Evolutionary conservation across 225 moss, liverwort and hornwort genomes (phyloP).

Genomic region (Sphagnum tenellum): DNA sequence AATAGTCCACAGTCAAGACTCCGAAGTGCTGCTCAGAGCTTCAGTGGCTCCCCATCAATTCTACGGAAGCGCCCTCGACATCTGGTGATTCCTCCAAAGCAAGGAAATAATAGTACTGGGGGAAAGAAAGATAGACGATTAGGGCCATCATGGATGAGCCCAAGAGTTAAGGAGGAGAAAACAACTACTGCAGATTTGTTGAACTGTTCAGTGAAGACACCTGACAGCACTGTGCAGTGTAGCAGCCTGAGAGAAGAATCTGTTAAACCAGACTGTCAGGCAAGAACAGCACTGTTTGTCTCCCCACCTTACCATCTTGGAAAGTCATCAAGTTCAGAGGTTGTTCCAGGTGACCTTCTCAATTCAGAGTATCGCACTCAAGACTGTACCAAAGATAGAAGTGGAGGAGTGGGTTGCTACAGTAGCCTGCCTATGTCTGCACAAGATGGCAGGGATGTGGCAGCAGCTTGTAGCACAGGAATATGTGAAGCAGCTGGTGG

Average conservation of each 20-base stretch:
- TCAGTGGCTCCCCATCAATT: conserved; percentile 93
- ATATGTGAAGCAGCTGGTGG: conserved; percentile 15
- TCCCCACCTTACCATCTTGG: conserved; percentile 66
- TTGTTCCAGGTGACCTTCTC: conserved; percentile 15
- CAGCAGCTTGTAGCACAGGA: conserved; percentile 15
- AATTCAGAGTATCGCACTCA: conserved; percentile 13
- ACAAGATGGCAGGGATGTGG: conserved; percentile 50
- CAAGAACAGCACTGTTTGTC: conserved; percentile 58
- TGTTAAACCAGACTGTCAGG: conserved; percentile 31
- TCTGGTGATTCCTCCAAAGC: conserved; percentile 21
- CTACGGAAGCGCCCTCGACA: conserved; percentile 82
- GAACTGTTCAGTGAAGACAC: too few relatives aligned
- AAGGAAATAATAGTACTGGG: neutral
- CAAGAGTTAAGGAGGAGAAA: too few relatives aligned
- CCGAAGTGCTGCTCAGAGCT: conserved; percentile 86
- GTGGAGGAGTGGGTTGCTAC: conserved; percentile 9
- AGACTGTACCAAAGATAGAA: conserved; percentile 24
- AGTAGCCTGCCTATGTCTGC: conserved; percentile 12
- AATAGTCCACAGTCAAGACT: conserved; percentile 85
- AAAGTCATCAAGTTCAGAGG: conserved; percentile 24
- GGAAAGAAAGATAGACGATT: too few relatives aligned
- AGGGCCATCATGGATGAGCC: too few relatives aligned
- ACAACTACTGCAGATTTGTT: too few relatives aligned
- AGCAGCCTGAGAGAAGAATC: too few relatives aligned
- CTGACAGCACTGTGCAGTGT: too few relatives aligned